Conservation (phyloP, 257 asterid species). For the Cordia subcordata region DNA sequence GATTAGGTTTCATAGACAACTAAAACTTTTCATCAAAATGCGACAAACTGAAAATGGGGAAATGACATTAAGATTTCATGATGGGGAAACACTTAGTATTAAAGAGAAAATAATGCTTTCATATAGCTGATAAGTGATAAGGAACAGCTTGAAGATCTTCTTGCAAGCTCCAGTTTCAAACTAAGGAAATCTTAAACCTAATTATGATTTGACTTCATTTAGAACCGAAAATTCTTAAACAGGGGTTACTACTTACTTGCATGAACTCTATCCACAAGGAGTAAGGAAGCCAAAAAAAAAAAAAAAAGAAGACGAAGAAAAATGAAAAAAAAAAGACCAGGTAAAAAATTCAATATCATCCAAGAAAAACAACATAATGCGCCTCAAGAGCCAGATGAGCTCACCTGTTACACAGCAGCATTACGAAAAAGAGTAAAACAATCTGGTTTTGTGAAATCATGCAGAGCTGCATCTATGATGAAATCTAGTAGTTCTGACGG, state of each 20-base stretch:
- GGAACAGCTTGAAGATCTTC: not conserved
- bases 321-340: not conserved
- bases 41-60: too few species aligned
- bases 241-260: constrained; percentile 1
- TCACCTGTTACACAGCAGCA: too few species aligned
- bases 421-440: too few species aligned
- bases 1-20: not conserved
- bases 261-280: constrained; percentile 2
- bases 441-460: too few species aligned
- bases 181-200: not conserved
- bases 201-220: not conserved
- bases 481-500: not conserved
- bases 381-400: too few species aligned
- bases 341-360: not conserved
- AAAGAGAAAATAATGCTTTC: too few species aligned
- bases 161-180: not conserved
- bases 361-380: too few species aligned
- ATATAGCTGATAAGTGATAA: too few species aligned
- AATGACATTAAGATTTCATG: too few species aligned
- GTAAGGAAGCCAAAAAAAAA: not conserved
- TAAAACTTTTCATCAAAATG: not conserved
- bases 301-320: too few species aligned
- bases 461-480: too few species aligned
- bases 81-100: too few species aligned
- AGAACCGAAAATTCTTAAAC: not conserved